Evolutionary conservation across 495 filamentous ascomycete species (phyloP).

Genomic region (Elaphomyces granulatus): DNA sequence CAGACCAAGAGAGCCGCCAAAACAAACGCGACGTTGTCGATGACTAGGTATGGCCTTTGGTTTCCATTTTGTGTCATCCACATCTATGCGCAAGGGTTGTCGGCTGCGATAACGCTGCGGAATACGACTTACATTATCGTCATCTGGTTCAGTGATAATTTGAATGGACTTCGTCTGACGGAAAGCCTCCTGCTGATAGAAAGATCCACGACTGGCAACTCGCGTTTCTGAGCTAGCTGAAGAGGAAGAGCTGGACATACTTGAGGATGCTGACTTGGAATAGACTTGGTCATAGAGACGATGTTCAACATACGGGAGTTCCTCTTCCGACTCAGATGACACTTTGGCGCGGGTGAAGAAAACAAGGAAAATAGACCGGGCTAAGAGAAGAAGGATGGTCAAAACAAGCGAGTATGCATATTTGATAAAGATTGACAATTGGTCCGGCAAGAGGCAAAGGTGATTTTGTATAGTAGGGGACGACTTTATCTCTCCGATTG

Average conservation of each 20-base stretch:
- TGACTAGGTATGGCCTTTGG: background rate
- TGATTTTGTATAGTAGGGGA: conserved; percentile 63
- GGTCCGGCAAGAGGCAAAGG: conserved; percentile 82
- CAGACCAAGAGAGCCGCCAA: conserved; percentile 5
- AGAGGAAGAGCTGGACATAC: conserved; percentile 26
- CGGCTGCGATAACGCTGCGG: conserved; percentile 1
- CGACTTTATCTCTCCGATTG: conserved; percentile 25
- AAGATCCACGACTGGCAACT: conserved; percentile 21
- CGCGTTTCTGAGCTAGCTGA: conserved; percentile 16
- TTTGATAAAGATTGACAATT: conserved; percentile 64
- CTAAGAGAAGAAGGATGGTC: conserved; percentile 43
- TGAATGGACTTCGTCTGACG: conserved; percentile 7
- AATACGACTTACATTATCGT: conserved; percentile 5
- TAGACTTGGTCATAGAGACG: conserved; percentile 6
- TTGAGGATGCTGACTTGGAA: conserved; percentile 20
- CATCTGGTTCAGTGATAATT: conserved; percentile 8
- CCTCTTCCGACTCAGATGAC: conserved; percentile 7
- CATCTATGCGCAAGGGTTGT: background rate
- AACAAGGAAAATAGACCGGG: conserved; percentile 43
- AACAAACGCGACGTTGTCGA: conserved; percentile 10
- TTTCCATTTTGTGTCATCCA: conserved; percentile 7
- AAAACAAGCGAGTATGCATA: conserved; percentile 51
- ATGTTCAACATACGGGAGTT: conserved; percentile 27
- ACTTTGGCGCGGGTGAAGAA: conserved; percentile 9
- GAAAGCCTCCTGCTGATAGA: conserved; percentile 11